Base-by-base conservation (phyloP, 148 eudicot genomes). In the Chenopodium suecicum region DNA sequence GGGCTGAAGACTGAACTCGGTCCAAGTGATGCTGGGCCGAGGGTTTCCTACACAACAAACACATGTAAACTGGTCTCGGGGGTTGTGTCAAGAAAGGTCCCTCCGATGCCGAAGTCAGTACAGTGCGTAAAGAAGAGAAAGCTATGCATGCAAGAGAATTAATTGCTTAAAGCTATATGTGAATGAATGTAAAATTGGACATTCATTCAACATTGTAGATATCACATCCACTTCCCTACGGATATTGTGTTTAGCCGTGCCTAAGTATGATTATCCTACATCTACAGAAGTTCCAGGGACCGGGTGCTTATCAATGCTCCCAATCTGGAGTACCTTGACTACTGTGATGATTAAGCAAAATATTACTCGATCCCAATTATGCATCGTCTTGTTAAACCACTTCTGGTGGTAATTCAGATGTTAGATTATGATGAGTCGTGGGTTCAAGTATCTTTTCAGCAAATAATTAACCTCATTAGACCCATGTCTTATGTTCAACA, bases 251-350 rank as follows among this genome's bases (percentile, higher is more conserved):
- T 19, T 81, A 48, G 2, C 3, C 3, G 37, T 34, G 37, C 37
- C 37, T 34, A 34, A 34, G 37, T 34, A 34, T 2, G 37, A 34
- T 34, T 4, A 34, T 34, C 37, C 37, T 2, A 4, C 3, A 34
- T 34, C 37, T 34, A 4, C 4, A 34, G 37, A 34, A 1, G 3
- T 34, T 34, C 37, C 37, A 34, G 3, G 5, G 37, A 1, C 37
- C 37, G 0, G 9, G 72, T 83, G 70, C 69, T 9, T 37, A 64
- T 83, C 50, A 74, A 79, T 63, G 69, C 82, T 76, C 85, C 85
- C 37, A 66, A 60, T 65, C 80, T 84, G 64, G 37, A 44, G 63
- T 73, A 73, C 68, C 64, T 81, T 48, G 4, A 12, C 2, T 68
- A 44, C 23, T 50, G 7, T 41, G 25, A 27, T 69, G 17, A 77